Base-by-base conservation (phyloP, 1,284 basidiomycete species). In the Heterobasidion parviporum region DNA sequence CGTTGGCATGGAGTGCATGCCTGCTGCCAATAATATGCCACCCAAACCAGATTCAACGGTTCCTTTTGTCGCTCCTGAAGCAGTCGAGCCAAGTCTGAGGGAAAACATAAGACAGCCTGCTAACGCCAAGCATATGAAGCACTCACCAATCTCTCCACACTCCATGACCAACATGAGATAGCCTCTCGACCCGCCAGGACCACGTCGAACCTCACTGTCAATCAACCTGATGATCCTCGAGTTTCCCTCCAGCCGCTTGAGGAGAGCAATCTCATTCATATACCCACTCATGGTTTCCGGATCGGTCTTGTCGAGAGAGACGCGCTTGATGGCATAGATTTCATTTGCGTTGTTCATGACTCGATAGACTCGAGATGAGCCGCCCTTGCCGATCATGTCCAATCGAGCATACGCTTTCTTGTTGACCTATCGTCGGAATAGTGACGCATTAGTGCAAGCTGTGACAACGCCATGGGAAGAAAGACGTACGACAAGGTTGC, bases 11-110 rank as follows among this genome's bases (percentile, higher is more conserved):
- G n/a, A 7, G 43, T 38, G 64, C 77, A 36, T 59, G 90, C 93
- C 81, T 97, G 94, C 65, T 96, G 90, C 92, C 93, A 97, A 66
- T 94, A 95, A 66, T 94, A 89, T 10, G 91, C 85, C 44, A 97
- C 82, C 82, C 94, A 96, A 58, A 94, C 87, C 79, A 94, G 87
- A 67, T 94, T 92, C 64, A 96, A 67, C 1, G 88, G 79, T 65
- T 92, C 84, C 61, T 83, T 87, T 67, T 86, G 80, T 68, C 92
- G 87, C 61, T 94, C 91, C 62, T 83, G 82, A 57, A 97, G 70
- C 53, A 98, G 70, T 60, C 82, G 82, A 32, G 93, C 89, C 56
- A 98, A 75, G 71, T 97, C 87, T 69, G 58, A 26, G 26, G 26
- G 26, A 16, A 55, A 9, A 45, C 18, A 15, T 35, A 18, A 54